Evolutionary conservation across 2,329 filamentous ascomycete genomes (phyloP), one percentile per base, ranked within the genome.

Genomic region (Cladorrhinum sp.): DNA sequence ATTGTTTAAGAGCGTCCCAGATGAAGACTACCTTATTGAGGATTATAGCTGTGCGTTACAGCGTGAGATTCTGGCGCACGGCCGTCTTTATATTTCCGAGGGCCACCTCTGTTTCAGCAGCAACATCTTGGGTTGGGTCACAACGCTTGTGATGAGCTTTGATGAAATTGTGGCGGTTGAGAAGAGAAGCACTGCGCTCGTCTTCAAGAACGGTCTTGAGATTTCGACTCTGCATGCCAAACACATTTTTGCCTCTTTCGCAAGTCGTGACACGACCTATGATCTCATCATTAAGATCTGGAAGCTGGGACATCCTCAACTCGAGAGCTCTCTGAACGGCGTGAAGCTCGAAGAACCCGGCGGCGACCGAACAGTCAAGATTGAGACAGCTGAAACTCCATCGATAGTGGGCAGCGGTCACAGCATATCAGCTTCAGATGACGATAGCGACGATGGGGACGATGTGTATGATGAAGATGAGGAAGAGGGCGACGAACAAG

Each of bases 71-170:
- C 84, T 99, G 36, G 86, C 96, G 6, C 95, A 97, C 67, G 95
- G 95, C 5, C 85, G 95, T 45, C 82, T 99, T 13, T 99, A 99
- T 71, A 91, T 99, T 48, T 98, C 95, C 0, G 95, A 99, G 76
- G 93, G 93, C 10, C 93, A 99, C 72, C 86, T 99, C 51, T 99
- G 95, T 78, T 99, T 99, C 76, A 97, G 93, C 70, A 98, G 95
- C 79, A 99, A 99, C 72, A 99, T 99, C 66, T 85, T 99, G 51
- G 95, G 95, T 57, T 99, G 95, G 95, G 90, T 96, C 22, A 99
- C 95, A 0, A 99, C 95, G 1, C 80, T 99, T 48, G 93, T 99
- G 56, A 96, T 99, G 79, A 96, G 92, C 74, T 99, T 99, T 72
- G 95, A 99, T 71, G 95, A 99, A 74, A 91, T 99, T 60, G 91